Conservation (phyloP, 2,329 filamentous ascomycete species). For the Neonectria magnoliae region DNA sequence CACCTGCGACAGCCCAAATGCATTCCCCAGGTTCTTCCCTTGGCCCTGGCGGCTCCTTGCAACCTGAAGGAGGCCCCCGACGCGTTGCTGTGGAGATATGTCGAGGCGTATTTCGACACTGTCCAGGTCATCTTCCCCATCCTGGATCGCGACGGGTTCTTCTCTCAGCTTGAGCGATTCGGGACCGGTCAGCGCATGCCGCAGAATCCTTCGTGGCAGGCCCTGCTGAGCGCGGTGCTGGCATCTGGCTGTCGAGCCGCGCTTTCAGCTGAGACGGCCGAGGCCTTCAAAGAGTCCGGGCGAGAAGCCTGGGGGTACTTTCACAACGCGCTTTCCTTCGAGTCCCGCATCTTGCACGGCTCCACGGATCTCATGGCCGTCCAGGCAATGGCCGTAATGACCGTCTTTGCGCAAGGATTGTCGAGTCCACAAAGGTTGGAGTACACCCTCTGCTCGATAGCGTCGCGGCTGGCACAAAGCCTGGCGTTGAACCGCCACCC, state of each 20-base stretch:
- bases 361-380: conserved; percentile 7
- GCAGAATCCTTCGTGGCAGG: neutral
- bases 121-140: conserved; percentile 3
- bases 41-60: neutral
- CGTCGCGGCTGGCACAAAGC: conserved; percentile 6
- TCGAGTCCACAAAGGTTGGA: conserved; percentile 15
- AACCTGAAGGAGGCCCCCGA: no score
- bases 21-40: neutral
- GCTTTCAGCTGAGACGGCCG: conserved; percentile 7
- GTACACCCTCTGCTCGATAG: conserved; percentile 2
- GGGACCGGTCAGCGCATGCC: neutral
- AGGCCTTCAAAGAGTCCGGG: conserved; percentile 5
- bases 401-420: conserved; percentile 17
- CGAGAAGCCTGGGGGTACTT: conserved; percentile 11
- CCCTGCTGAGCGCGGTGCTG: conserved; percentile 9
- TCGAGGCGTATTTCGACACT: conserved; percentile 1
- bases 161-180: neutral
- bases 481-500: neutral
- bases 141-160: neutral
- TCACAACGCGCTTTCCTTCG: neutral
- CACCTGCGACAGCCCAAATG: conserved; percentile 10
- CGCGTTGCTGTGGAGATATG: neutral
- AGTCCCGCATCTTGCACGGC: neutral
- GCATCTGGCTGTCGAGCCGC: conserved; percentile 15
- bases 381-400: conserved; percentile 13